Evolutionary conservation across 306 rosid species (phyloP).

Genomic region (Cucurbita ficifolia): DNA sequence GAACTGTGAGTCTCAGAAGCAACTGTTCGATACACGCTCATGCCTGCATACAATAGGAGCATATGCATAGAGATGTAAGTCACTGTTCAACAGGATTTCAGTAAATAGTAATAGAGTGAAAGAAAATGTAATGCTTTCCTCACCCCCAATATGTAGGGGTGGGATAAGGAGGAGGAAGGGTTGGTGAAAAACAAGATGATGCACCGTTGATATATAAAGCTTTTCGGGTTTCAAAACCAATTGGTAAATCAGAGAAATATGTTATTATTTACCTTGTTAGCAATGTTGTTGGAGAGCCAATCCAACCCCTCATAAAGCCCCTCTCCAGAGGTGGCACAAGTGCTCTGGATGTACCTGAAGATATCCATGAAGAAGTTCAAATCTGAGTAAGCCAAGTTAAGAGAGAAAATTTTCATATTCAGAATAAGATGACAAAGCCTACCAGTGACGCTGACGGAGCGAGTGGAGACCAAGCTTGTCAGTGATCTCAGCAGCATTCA

Average conservation of each 20-base stretch:
- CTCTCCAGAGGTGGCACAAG: slow-evolving; percentile 99
- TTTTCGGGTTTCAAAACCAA: background rate
- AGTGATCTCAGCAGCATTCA: slow-evolving; percentile 99
- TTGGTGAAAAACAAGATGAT: background rate
- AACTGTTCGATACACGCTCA: background rate
- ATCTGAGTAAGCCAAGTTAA: background rate
- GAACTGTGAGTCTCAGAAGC: slow-evolving; percentile 4
- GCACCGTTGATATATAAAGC: background rate
- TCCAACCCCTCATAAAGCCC: slow-evolving; percentile 97
- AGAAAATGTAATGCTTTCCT: background rate
- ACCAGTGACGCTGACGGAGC: slow-evolving; percentile 99
- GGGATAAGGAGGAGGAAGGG: background rate
- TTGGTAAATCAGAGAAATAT: background rate
- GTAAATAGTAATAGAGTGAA: background rate
- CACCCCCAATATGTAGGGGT: too few relatives aligned
- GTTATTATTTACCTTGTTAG: slow-evolving; percentile 52
- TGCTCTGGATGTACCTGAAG: slow-evolving; percentile 98
- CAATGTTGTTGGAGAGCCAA: slow-evolving; percentile 99
- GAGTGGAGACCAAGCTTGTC: slow-evolving; percentile 99
- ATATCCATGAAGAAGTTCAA: background rate
- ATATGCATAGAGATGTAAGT: background rate
- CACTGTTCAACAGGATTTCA: background rate
- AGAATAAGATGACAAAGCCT: slow-evolving; percentile 5
- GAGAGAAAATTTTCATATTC: background rate
- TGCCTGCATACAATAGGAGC: background rate